Evolutionary conservation across 768 basidiomycete species (phyloP), one percentile per base, ranked within the genome.

Genomic region (Calocera cornea): DNA sequence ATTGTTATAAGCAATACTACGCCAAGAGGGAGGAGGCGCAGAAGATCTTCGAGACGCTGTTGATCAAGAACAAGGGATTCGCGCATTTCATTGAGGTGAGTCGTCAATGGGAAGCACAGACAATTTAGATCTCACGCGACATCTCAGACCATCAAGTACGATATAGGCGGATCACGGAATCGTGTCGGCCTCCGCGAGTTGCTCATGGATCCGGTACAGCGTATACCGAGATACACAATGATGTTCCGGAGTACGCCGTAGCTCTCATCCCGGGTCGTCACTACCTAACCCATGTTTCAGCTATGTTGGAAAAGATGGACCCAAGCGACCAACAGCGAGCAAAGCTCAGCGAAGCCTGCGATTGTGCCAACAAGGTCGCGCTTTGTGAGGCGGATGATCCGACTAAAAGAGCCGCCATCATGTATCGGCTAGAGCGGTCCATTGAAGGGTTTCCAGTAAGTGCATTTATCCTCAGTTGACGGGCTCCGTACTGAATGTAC

Each of bases 181-280:
- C 89, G 92, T 41, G 84, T 95, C 67, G 93, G 91, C 49, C 80
- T 97, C 66, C 84, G 94, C 31, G 94, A 95, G 75, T 83, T 97
- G 64, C 82, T 97, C 24, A 95, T 95, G 87, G 95, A 98, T 71
- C 95, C 95, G 17, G 92, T 97, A 3, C 95, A 98, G 73, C 86
- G 95, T 36, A 92, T 98, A 73, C 94, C 95, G 2, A 83, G 95
- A 70, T 97, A 97, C 77, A 95, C 92, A 0, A 80, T 98, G 29
- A 82, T 98, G 71, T 92, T 95, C 77, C 88, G 91, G 68, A 76
- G 80, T 80, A 66, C 41, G 70, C 64, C 8, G 19, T 68, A 10
- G 41, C 34, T 24, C 16, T 36, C 16, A 41, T 38, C 40, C 17
- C 19, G n/a, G n/a, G 40, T 27, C n/a, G 5, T 69, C 33, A 70